These are phyloP conservation scores for Phialophora tarda DNA, from an alignment of 2,329 filamentous ascomycete genomes.

Conservation along the genomic window DNA sequence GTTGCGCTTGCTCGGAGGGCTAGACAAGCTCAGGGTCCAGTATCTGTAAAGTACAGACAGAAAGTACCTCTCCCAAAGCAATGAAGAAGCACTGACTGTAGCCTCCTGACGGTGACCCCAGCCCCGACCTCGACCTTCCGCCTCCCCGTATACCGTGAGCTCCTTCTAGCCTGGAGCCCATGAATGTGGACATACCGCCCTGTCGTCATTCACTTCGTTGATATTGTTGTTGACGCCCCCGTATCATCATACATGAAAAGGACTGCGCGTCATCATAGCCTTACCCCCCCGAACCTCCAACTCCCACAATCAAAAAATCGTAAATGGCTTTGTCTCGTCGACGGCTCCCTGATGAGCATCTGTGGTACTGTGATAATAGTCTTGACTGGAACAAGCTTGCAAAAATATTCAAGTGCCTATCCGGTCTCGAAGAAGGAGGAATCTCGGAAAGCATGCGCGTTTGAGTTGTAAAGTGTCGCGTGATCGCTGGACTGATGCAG, in stretches of 20 bases:
- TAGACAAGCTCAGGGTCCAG: not conserved
- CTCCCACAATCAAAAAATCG: not conserved
- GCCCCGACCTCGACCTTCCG: not conserved
- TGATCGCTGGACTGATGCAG: slow-evolving; percentile 3
- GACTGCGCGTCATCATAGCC: not conserved
- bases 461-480: not conserved
- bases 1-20: too few relatives aligned
- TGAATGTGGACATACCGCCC: slow-evolving; percentile 5
- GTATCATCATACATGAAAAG: slow-evolving; percentile 14
- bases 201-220: slow-evolving; percentile 4
- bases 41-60: slow-evolving; percentile 14
- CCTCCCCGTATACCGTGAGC: not conserved
- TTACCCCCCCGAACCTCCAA: slow-evolving; percentile 1
- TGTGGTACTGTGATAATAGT: not conserved
- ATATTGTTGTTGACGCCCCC: slow-evolving; percentile 8
- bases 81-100: slow-evolving; percentile 17
- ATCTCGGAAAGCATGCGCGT: not conserved
- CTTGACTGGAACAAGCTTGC: slow-evolving; percentile 34
- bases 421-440: not conserved
- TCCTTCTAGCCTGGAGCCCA: slow-evolving; percentile 3
- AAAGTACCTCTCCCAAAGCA: slow-evolving; percentile 14
- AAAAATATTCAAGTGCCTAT: slow-evolving; percentile 1
- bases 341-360: not conserved
- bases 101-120: not conserved
- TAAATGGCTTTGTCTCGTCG: slow-evolving; percentile 6